Percentiles rank a stretch among this genome's conserved stretches.
These are phyloP conservation scores for Kurtzmaniella quercitrusa DNA, from an alignment of 1,139 yeast genomes.

Conservation along the genomic window DNA sequence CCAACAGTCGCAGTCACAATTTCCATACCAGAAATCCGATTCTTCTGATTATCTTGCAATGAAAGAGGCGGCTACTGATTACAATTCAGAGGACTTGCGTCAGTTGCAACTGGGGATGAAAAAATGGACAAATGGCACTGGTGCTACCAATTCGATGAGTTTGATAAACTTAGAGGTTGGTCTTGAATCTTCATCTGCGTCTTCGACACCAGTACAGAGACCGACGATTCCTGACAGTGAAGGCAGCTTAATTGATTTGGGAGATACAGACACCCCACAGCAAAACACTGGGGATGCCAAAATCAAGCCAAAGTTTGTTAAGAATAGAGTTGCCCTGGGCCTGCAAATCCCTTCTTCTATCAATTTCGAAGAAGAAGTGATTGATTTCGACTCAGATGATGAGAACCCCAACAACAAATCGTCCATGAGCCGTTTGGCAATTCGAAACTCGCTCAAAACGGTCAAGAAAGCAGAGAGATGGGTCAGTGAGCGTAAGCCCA, in stretches of 20 bases:
- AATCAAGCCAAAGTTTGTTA: constrained; percentile 19
- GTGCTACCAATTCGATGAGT: constrained; percentile 10
- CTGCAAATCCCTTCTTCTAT: constrained; percentile 29
- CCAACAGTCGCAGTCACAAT: neutral
- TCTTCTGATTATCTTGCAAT: neutral
- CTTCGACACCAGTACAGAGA: constrained; percentile 19
- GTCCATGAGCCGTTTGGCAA: constrained; percentile 38
- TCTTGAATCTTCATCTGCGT: constrained; percentile 27
- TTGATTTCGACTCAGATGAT: constrained; percentile 48
- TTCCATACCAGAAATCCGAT: neutral
- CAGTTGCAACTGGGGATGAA: neutral
- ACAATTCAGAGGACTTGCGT: neutral
- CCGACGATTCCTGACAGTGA: constrained; percentile 8
- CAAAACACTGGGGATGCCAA: constrained; percentile 1
- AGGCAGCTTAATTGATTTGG: constrained; percentile 29
- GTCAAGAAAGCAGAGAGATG: constrained; percentile 10
- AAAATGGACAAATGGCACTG: neutral
- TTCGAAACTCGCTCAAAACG: constrained; percentile 34
- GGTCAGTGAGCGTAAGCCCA: constrained; percentile 24
- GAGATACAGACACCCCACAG: constrained; percentile 17
- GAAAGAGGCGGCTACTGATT: neutral
- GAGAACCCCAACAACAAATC: constrained; percentile 39
- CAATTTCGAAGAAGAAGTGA: constrained; percentile 40
- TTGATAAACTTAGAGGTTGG: constrained; percentile 41
- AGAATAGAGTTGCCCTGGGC: constrained; percentile 27